Percentiles rank a stretch among this genome's conserved stretches.
Evolutionary conservation across 331 rosid species (phyloP).

Genomic region (Malus hybrid): DNA sequence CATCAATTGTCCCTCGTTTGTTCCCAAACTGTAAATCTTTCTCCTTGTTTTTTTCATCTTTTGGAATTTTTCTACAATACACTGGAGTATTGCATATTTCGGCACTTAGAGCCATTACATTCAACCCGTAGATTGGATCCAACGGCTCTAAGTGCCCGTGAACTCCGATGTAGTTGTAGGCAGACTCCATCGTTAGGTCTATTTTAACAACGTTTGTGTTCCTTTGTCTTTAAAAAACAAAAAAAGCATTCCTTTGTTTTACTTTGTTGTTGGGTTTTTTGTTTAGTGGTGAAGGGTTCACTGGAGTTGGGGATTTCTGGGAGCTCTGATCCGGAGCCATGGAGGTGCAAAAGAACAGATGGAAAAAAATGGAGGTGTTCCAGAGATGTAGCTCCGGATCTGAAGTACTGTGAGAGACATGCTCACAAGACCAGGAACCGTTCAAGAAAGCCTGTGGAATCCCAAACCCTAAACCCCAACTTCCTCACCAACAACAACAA

Average conservation of each 20-base stretch:
- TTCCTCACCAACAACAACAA: background rate
- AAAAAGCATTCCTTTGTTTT: background rate
- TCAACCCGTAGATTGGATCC: background rate
- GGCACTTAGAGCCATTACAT: background rate
- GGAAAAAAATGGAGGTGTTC: conserved; percentile 95
- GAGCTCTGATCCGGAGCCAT: conserved; percentile 56
- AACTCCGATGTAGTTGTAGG: background rate
- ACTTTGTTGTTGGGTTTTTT: background rate
- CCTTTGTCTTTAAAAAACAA: background rate
- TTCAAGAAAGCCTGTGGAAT: conserved; percentile 78
- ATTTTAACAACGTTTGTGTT: too few species aligned
- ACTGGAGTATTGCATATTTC: background rate
- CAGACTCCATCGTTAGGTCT: background rate
- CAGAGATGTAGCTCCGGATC: conserved; percentile 55
- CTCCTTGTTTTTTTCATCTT: background rate
- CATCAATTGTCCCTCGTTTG: too few species aligned
- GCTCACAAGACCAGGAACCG: conserved; percentile 76
- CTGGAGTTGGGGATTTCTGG: conserved; percentile 46
- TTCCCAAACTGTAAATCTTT: conserved; percentile 20
- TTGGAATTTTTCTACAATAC: background rate
- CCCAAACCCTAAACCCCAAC: conserved; percentile 5
- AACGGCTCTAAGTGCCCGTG: background rate
- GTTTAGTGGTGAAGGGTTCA: conserved; percentile 32
- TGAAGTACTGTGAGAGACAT: conserved; percentile 74
- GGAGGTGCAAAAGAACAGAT: conserved; percentile 80